Base-by-base conservation (phyloP, 345 rosid genomes). In the Chamaenerion angustifolium region DNA sequence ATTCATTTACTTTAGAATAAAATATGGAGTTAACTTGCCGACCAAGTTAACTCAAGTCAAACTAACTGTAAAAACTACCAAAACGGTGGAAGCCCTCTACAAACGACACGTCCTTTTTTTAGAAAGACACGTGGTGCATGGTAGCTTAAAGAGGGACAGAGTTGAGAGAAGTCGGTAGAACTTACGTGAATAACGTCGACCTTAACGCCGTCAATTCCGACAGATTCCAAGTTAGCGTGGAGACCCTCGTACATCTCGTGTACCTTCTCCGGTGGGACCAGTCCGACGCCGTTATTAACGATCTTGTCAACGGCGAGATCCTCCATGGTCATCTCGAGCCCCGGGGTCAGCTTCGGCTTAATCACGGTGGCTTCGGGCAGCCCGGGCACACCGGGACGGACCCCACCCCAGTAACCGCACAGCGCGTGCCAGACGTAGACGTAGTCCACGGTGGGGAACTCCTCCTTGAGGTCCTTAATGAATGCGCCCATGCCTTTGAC, bases 101-200 rank as follows among this genome's bases (percentile, higher is more conserved):
- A 14, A 11, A 37, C 6, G 40, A 15, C 15, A 43, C 11, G 31
- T 45, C 7, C 3, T 31, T 7, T 7, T 31, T 31, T 31, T 31
- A 31, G 37, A 8, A 18, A 16, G 21, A 18, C 13, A 15, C 51
- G 8, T 25, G 16, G 17, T 13, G 0, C 25, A 21, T 21, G 25
- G 25, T 21, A 0, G n/a, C n/a, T n/a, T n/a, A n/a, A n/a, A n/a
- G n/a, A 21, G 25, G 25, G 25, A 21, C 25, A 5, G 0, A 48
- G 21, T 31, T 37, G 1, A 23, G 25, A 21, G 1, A 21, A 21
- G 25, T 21, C 25, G 3, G 25, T 21, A 21, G 25, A 21, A 64
- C 92, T 81, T 78, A 90, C 98, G 31, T 92, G 96, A 55, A 92
- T 92, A 56, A 87, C 98, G 73, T 92, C 96, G 18, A 92, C 90